phyloP scores from a whole-genome alignment of 2,329 filamentous ascomycete genomes.

The Albophoma yamanashiensis region DNA sequence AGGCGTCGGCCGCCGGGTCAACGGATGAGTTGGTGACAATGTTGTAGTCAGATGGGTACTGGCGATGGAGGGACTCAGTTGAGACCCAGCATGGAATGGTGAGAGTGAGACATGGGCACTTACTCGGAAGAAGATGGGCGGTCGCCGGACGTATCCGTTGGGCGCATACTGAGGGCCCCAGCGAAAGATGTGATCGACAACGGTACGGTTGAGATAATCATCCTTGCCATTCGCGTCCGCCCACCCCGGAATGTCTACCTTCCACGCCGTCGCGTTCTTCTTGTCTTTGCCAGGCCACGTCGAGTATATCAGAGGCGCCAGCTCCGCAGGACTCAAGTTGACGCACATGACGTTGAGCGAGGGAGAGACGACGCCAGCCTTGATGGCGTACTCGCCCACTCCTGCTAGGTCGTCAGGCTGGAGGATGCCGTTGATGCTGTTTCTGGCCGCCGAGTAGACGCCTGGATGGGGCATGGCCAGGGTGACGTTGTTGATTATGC shows the following conservation, averaged over 20 bases:
- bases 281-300: conserved; percentile 39
- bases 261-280: conserved; percentile 22
- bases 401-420: conserved; percentile 57
- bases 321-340: conserved; percentile 47
- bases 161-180: conserved; percentile 44
- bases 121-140: conserved; percentile 41
- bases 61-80: neutral
- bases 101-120: conserved; percentile 15
- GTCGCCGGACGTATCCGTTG: conserved; percentile 19
- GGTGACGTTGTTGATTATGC: conserved; percentile 65
- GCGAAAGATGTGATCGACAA: conserved; percentile 58
- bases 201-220: conserved; percentile 42
- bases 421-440: conserved; percentile 52
- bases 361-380: conserved; percentile 60
- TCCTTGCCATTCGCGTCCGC: conserved; percentile 10
- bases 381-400: conserved; percentile 56
- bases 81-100: neutral
- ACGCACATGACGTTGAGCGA: conserved; percentile 64
- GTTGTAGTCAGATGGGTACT: conserved; percentile 53
- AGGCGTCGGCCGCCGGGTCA: conserved; percentile 29
- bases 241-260: conserved; percentile 22
- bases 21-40: conserved; percentile 48
- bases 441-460: conserved; percentile 52
- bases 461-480: conserved; percentile 67
- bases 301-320: conserved; percentile 54